Base-by-base conservation (phyloP, 169 alveolate species). In the Neospora caninum region DNA sequence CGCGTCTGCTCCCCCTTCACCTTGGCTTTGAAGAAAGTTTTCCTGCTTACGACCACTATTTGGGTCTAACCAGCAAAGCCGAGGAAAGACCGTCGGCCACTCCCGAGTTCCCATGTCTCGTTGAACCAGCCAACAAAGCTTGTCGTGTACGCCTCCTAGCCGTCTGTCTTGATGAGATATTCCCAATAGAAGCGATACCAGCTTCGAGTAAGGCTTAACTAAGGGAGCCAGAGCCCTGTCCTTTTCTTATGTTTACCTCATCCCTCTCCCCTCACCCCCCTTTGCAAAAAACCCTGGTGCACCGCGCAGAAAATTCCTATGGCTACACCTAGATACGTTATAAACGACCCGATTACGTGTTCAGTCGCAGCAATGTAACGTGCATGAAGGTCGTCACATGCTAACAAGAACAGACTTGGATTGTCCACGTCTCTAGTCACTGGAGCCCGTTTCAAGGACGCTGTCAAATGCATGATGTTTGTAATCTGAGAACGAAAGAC, bases 141-240 rank as follows among this genome's bases (percentile, higher is more conserved):
- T 64, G 78, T 27, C 89, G 89, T 69, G 89, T 82, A 20, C 89
- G 89, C 36, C 67, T 82, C 29, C 13, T 82, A 31, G 54, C 89
- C 36, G 70, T 82, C 16, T 82, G 89, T 36, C 41, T 38, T n/a
- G 84, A 64, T 64, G 78, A 20, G 34, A 29, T 64, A 73, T 73
- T 25, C 45, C 34, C 84, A 13, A 34, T n/a, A 34, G 43, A 73
- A n/a, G 84, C 41, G 25, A 25, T 0, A 34, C 10, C 84, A 73
- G 22, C 27, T 29, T 7, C 31, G 29, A 73, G 84, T 73, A 73
- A 64, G 78, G 36, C 78, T 64, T 64, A 25, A 29, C 78, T 29
- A 49, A n/a, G 78, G 78, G 78, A 25, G 78, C 25, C 78, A n/a
- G 13, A 9, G 0, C 78, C 78, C 2, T 49, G 58, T 64, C 0